Conservation (phyloP, 441 rosid genomes). For the Gossypium davidsonii region DNA sequence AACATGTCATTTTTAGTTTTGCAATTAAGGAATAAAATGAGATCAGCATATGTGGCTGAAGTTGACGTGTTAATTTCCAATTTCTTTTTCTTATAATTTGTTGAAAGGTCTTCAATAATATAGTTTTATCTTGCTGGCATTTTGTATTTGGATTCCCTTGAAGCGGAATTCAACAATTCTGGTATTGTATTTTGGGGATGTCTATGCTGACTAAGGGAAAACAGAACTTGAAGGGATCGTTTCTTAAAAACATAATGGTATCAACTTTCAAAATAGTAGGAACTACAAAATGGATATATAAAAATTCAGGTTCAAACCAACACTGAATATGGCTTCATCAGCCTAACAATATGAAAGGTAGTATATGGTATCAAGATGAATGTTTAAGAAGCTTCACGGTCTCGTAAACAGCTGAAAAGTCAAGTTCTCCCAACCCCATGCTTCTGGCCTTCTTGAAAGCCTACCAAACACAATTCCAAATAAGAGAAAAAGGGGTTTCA, state of each 20-base stretch:
- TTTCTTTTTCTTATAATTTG: not conserved
- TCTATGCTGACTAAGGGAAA: no score
- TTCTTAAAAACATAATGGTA: not conserved
- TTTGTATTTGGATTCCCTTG: not conserved
- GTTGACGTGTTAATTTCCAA: not conserved
- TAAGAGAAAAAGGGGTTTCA: not conserved
- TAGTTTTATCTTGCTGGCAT: not conserved
- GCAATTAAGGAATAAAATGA: constrained; percentile 9
- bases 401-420: constrained; percentile 84
- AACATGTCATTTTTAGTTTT: constrained; percentile 1
- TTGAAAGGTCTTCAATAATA: not conserved
- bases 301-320: not conserved
- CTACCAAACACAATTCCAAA: constrained; percentile 26
- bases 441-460: constrained; percentile 86
- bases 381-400: constrained; percentile 40
- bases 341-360: not conserved
- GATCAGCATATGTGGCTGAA: not conserved
- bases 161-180: not conserved
- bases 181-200: not conserved
- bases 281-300: not conserved
- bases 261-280: not conserved
- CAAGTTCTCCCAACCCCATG: constrained; percentile 75
- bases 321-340: not conserved
- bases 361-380: constrained; percentile 10
- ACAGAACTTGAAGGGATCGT: not conserved